A percentile compares a stretch with the other conserved stretches of the same genome.
Evolutionary conservation across 495 filamentous ascomycete species (phyloP).

Genomic region (Aspergillus heteromorphus): DNA sequence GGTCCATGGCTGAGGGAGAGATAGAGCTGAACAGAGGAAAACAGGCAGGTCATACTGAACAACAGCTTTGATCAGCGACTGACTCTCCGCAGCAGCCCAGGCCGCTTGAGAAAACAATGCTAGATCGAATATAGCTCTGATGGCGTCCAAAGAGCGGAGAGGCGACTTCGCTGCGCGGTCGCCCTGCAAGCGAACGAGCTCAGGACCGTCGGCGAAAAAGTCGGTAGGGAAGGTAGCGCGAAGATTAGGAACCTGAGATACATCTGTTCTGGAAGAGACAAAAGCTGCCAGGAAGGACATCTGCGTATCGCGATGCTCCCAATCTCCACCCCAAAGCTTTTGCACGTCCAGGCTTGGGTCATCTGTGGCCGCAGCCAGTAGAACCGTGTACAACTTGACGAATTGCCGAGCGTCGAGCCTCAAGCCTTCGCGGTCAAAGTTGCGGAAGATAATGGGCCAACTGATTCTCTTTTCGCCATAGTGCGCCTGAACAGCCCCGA

Average conservation of each 20-base stretch:
- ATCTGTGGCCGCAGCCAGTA: conserved; percentile 63
- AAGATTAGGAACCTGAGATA: conserved; percentile 72
- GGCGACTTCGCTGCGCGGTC: conserved; percentile 76
- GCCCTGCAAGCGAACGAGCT: conserved; percentile 63
- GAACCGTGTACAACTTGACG: conserved; percentile 66
- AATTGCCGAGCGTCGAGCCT: conserved; percentile 75
- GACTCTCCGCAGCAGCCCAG: conserved; percentile 61
- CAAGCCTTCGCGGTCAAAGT: conserved; percentile 76
- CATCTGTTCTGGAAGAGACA: conserved; percentile 70
- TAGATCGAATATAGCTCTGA: conserved; percentile 74
- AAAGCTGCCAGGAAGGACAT: conserved; percentile 86
- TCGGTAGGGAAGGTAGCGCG: conserved; percentile 70
- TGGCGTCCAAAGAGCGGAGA: conserved; percentile 79
- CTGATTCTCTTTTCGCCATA: conserved; percentile 57
- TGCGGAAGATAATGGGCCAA: conserved; percentile 76
- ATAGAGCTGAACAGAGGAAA: conserved; percentile 74
- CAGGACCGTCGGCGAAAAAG: conserved; percentile 68
- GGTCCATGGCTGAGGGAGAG: conserved; percentile 61
- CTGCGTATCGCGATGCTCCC: conserved; percentile 80
- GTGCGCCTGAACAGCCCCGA: conserved; percentile 54
- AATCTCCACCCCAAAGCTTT: conserved; percentile 83
- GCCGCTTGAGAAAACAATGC: conserved; percentile 61
- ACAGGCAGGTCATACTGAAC: conserved; percentile 52
- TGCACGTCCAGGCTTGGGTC: conserved; percentile 66
- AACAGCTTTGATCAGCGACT: conserved; percentile 49